Percentiles rank a stretch among this genome's conserved stretches.
Conservation (phyloP, 139 green algal species). For the Mychonastes homosphaera region DNA sequence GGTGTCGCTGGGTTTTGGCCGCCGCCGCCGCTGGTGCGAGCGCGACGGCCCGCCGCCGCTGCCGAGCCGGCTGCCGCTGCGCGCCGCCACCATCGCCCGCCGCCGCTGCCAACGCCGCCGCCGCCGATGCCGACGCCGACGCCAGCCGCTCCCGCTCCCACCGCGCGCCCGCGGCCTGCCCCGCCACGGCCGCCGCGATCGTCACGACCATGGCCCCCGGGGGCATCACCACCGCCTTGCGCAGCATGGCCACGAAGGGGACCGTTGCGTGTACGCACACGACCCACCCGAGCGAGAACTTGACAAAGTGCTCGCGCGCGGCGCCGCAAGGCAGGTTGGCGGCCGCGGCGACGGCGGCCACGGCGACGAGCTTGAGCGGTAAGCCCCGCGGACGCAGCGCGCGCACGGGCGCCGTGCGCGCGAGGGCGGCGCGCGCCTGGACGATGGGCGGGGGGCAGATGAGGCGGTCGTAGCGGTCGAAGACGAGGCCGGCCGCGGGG, state of each 20-base stretch:
- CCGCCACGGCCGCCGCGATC: constrained; percentile 47
- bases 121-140: constrained; percentile 34
- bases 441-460: constrained; percentile 58
- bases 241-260: constrained; percentile 75
- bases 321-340: constrained; percentile 66
- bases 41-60: not conserved
- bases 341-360: constrained; percentile 31
- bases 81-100: not conserved
- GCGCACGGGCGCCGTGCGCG: constrained; percentile 42
- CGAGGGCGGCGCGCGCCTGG: constrained; percentile 46
- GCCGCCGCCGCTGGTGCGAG: no score
- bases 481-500: constrained; percentile 24
- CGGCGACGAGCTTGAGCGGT: constrained; percentile 24
- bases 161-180: constrained; percentile 46
- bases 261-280: constrained; percentile 78
- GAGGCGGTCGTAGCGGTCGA: constrained; percentile 29
- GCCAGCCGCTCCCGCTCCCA: constrained; percentile 43
- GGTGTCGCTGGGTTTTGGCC: not conserved
- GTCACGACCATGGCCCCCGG: constrained; percentile 66
- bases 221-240: constrained; percentile 82
- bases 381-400: constrained; percentile 51
- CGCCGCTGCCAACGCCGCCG: constrained; percentile 14
- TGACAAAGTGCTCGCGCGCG: constrained; percentile 60
- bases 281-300: constrained; percentile 77
- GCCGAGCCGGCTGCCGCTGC: not conserved